A percentile compares a stretch with the other conserved stretches of the same genome.
phyloP scores from a whole-genome alignment of 495 filamentous ascomycete species.

The Letharia lupina region DNA sequence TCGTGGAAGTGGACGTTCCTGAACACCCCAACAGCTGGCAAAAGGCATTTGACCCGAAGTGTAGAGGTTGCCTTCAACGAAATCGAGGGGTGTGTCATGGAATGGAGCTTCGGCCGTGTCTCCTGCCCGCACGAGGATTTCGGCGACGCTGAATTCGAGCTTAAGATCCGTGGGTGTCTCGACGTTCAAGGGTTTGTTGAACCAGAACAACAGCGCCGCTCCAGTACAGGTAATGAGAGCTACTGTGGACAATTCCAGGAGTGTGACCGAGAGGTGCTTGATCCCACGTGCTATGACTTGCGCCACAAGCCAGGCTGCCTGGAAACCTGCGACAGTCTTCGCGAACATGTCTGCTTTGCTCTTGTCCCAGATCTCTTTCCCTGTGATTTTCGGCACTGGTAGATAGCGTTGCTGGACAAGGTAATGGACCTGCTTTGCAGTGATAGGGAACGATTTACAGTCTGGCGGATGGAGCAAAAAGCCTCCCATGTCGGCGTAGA shows the following conservation, averaged over 20 bases:
- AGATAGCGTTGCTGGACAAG: constrained; percentile 25
- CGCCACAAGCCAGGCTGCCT: constrained; percentile 28
- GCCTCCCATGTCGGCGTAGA: constrained; percentile 36
- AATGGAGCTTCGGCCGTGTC: constrained; percentile 9
- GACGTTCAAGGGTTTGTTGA: constrained; percentile 29
- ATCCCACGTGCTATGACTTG: constrained; percentile 25
- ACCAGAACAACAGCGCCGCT: constrained; percentile 24
- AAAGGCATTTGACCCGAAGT: constrained; percentile 14
- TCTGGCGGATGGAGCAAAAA: constrained; percentile 27
- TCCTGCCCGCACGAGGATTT: constrained; percentile 3
- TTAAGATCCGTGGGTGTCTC: constrained; percentile 17
- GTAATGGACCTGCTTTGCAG: constrained; percentile 30
- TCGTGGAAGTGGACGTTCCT: constrained; percentile 22
- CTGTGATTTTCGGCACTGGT: constrained; percentile 15
- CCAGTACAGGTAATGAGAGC: constrained; percentile 28
- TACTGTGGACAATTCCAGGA: constrained; percentile 30
- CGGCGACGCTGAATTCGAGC: neutral
- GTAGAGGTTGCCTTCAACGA: constrained; percentile 26
- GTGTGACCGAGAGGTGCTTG: constrained; percentile 26
- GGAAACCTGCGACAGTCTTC: constrained; percentile 25
- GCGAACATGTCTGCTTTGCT: constrained; percentile 28
- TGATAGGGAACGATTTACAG: constrained; percentile 28
- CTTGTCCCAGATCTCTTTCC: constrained; percentile 31
- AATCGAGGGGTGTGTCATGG: constrained; percentile 29
- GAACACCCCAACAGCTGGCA: constrained; percentile 7